Base-by-base conservation (phyloP, 176 grass and related monocot species). In the Luzula sylvatica region DNA sequence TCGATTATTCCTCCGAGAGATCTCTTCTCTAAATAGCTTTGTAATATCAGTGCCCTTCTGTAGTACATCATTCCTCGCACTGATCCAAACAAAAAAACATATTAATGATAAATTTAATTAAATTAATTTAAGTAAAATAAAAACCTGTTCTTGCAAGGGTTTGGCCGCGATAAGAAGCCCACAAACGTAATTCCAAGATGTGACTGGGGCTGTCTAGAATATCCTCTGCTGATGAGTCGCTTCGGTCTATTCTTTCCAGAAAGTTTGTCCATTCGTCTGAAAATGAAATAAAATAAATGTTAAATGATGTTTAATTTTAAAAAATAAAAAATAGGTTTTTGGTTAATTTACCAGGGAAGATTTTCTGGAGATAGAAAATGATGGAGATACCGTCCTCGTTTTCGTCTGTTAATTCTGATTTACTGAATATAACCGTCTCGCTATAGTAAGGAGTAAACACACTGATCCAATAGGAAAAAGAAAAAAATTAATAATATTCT, bases 1-100 rank as follows among this genome's bases (percentile, higher is more conserved):
- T 96, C 90, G 43, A 89, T 65, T 57, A 54, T 70, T 88, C 90
- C 90, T 56, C 84, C 84, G 61, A 73, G 64, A 73, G 68, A 82
- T 73, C 81, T 72, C 45, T 71, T 96, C 67, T 96, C 90, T 43
- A 96, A 63, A 66, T 79, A 96, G 74, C 90, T 96, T 84, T 96
- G 90, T 45, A 96, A 73, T 65, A 96, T 65, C 60, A 96, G 68
- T 20, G 90, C 90, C 65, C 90, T 79, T 82, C 90, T 77, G 42
- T 96, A 96, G 68, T 96, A 96, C 90, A 96, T 96, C 90, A 96
- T 96, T 53, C 90, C 90, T 32, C 90, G 81, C 12, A 96, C 90
- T 96, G 67, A 38, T 47, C 9, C 60, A 30, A 73, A 44, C 14
- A 60, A 50, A 67, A 60, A 18, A 65, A 41, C 7, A 30, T 50